Conservation (phyloP, 768 basidiomycete genomes). For the Suillus placidus region DNA sequence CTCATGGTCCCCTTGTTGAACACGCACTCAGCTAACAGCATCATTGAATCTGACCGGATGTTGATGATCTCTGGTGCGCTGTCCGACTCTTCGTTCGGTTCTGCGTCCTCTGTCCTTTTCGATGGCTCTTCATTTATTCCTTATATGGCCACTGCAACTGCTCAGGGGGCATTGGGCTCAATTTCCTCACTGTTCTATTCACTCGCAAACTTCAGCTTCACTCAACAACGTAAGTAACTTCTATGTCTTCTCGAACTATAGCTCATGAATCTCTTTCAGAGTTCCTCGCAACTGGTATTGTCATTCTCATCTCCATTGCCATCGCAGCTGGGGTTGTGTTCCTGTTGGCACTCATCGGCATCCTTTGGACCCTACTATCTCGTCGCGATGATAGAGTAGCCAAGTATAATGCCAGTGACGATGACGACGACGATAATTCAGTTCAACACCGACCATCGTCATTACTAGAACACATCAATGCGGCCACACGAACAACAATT, state of each 20-base stretch:
- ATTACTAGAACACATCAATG: conserved; percentile 87
- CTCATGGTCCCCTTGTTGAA: conserved; percentile 87
- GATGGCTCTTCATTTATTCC: conserved; percentile 85
- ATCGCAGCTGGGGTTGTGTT: conserved; percentile 94
- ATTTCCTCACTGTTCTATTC: conserved; percentile 86
- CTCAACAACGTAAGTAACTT: conserved; percentile 58
- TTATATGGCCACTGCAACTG: conserved; percentile 70
- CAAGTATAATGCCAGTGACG: conserved; percentile 66
- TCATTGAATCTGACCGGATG: conserved; percentile 85
- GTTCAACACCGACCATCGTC: conserved; percentile 83
- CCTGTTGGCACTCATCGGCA: conserved; percentile 80
- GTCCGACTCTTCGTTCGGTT: conserved; percentile 68
- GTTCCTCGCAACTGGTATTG: conserved; percentile 88
- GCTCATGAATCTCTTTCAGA: conserved; percentile 46
- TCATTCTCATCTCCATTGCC: conserved; percentile 96
- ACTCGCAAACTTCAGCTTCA: conserved; percentile 74
- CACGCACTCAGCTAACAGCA: conserved; percentile 66
- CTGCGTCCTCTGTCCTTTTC: conserved; percentile 82
- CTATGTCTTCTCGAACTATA: conserved; percentile 8
- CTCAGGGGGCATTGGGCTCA: conserved; percentile 68
- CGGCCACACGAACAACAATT: conserved; percentile 84
- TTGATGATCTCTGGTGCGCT: conserved; percentile 86
- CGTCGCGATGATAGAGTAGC: conserved; percentile 72
- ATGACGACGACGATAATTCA: conserved; percentile 77
- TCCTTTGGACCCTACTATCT: conserved; percentile 87